Base-by-base conservation (phyloP, 2,329 filamentous ascomycete genomes). In the Phialophora tarda region DNA sequence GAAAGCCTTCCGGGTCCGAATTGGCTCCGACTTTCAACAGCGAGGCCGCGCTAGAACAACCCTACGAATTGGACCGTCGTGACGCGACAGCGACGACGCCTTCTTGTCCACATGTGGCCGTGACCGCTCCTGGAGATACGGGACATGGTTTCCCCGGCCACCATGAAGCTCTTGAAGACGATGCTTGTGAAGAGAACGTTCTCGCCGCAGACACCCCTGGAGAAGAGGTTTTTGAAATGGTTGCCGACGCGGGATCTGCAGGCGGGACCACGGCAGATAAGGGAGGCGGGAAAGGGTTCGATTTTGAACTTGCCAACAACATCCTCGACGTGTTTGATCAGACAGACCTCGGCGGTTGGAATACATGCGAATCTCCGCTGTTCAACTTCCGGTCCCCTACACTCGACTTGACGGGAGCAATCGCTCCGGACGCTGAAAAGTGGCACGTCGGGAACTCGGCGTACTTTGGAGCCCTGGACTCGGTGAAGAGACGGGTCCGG, bases 361-460 rank as follows among this genome's bases (percentile, higher is more conserved):
- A 26, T 41, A 21, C 63, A 1, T 21, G 47, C 23, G 32, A 41
- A 8, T 62, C 67, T 6, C 65, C 66, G 2, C 69, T 60, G 3
- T 65, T 69, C 34, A 41, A 26, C 5, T 26, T 26, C 3, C 26
- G 26, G 26, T 26, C 26, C 26, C 3, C 26, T 26, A 26, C 26
- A 26, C 26, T 26, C 26, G 26, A 26, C 26, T 26, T 26, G 26
- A 3, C 44, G 6, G 41, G 54, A 38, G 38, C 34, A 2, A 64
- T 68, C 50, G 69, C 64, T 1, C 67, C 64, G 17, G 69, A 71
- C 41, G 50, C 59, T 21, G 64, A 67, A 17, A 71, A 71, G 47
- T 71, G 69, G 69, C 53, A 69, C 30, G 67, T 67, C 14, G 69
- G 67, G 1, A 69, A 71, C 53, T 64, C 63, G 12, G 69, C 69